Conservation (phyloP, 2,329 filamentous ascomycete species). For the Colletotrichum noveboracense region DNA sequence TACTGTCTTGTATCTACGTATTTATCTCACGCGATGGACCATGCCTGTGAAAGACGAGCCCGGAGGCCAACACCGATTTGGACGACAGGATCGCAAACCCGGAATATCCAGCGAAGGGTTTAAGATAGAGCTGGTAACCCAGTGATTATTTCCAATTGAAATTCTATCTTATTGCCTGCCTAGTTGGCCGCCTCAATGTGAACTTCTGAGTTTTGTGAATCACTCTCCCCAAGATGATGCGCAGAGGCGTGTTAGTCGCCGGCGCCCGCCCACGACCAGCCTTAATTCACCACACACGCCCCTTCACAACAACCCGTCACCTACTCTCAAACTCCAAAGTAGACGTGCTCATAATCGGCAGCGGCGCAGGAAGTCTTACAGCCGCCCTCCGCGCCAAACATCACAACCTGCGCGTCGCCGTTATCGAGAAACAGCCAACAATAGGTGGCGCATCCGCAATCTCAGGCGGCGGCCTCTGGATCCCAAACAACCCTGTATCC, state of each 20-base stretch:
- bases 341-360: slow-evolving; percentile 33
- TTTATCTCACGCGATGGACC: neutral
- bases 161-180: neutral
- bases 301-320: neutral
- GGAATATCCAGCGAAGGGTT: neutral
- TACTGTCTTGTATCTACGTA: neutral
- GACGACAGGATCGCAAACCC: neutral
- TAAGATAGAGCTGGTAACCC: neutral
- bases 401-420: slow-evolving; percentile 27
- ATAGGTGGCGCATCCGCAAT: slow-evolving; percentile 39
- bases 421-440: slow-evolving; percentile 36
- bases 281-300: neutral
- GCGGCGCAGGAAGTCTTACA: slow-evolving; percentile 34
- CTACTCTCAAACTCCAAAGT: neutral
- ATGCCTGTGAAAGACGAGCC: neutral
- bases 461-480: slow-evolving; percentile 39
- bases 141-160: neutral
- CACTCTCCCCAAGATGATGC: neutral
- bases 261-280: neutral
- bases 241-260: neutral
- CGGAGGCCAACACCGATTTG: neutral
- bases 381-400: slow-evolving; percentile 32
- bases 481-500: slow-evolving; percentile 33
- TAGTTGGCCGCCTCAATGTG: neutral
- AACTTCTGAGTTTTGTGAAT: neutral